A percentile compares a stretch with the other conserved stretches of the same genome.
Conservation (phyloP, 768 basidiomycete species). For the Leccinum barrowsii region DNA sequence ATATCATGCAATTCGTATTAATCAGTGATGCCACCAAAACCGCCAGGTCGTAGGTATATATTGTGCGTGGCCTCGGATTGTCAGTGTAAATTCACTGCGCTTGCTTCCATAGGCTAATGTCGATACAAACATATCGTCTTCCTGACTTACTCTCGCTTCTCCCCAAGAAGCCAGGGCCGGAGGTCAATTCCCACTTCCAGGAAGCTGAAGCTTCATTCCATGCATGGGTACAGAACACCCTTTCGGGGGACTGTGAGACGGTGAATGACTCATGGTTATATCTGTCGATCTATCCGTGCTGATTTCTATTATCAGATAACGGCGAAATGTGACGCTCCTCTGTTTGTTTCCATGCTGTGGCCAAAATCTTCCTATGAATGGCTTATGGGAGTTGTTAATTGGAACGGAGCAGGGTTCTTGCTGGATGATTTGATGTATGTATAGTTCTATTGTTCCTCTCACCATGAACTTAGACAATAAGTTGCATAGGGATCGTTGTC, state of each 20-base stretch:
- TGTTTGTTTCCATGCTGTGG: not conserved
- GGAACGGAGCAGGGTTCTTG: not conserved
- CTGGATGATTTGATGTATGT: not conserved
- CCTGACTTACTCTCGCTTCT: not conserved
- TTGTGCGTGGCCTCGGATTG: too few species aligned
- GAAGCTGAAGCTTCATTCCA: not conserved
- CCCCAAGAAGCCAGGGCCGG: not conserved
- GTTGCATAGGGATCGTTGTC: not conserved
- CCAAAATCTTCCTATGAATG: not conserved
- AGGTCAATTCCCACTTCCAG: not conserved
- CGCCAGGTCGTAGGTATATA: too few species aligned
- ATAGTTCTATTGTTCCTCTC: not conserved
- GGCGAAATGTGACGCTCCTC: not conserved
- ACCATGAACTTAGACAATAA: not conserved
- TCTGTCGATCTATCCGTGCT: not conserved
- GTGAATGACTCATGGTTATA: not conserved
- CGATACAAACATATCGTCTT: not conserved
- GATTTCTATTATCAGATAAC: not conserved
- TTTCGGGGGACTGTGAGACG: not conserved
- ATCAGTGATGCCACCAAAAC: too few species aligned
- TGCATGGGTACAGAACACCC: not conserved
- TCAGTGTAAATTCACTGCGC: too few species aligned
- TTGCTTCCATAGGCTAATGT: not conserved
- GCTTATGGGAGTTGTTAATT: not conserved
- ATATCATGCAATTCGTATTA: too few species aligned